Evolutionary conservation across 192 early-diverging fungal genomes (phyloP), one percentile per base, ranked within the genome.

Genomic region (Coemansia sp.): DNA sequence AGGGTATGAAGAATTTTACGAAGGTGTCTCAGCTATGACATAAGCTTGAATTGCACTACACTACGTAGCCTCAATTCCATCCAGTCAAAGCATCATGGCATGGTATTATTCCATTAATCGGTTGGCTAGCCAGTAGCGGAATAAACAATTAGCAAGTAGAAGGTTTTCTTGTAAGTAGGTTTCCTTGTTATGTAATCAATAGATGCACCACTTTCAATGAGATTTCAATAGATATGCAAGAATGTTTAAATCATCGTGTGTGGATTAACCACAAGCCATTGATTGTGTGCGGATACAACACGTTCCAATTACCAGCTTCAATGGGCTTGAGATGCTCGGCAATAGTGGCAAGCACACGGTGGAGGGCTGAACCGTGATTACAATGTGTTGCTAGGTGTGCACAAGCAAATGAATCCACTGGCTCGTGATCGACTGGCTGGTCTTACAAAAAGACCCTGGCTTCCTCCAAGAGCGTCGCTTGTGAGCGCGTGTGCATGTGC

Each of bases 351-450:
- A 53, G 50, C 24, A 24, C 24, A 29, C 12, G 24, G 24, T n/a
- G 0, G 50, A 53, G 29, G 2, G 50, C 50, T 3, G 50, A 53
- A 29, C 24, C 12, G 15, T 9, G 50, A 53, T 53, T 53, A 15
- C 12, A 27, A 29, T 12, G 22, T 24, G 11, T 16, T 20, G 20
- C 4, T 10, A 11, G 22, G 11, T 50, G 18, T 11, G 50, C 24
- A 53, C 50, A 53, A 53, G 50, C 50, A 53, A 53, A 30, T 53
- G 50, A 53, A 3, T 29, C 50, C 24, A 29, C 27, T n/a, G n/a
- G 22, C 24, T 24, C 50, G 24, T 53, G 50, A 53, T 53, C 24
- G 20, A 2, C 9, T 53, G 20, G 11, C 9, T 53, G 1, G 50
- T n/a, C 24, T 29, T 53, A 13, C 12, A 30, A 47, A 47, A 47